phyloP scores from a whole-genome alignment of 192 early-diverging fungal genomes.

The Allomyces macrogynus region DNA sequence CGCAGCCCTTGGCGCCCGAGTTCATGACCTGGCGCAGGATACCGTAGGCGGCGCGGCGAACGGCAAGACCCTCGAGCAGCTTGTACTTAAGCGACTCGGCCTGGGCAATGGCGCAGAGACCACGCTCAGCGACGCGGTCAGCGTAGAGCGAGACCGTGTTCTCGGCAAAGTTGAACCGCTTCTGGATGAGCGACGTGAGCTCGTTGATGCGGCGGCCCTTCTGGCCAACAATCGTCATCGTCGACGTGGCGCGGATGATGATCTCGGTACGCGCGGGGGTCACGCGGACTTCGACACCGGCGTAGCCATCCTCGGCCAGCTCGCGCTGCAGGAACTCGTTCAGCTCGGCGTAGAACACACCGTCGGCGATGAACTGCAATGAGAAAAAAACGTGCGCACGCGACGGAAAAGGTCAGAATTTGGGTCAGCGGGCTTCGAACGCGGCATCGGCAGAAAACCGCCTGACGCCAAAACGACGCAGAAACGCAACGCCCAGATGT shows the following conservation, averaged over 20 bases:
- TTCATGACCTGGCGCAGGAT: conserved; percentile 98
- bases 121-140: conserved; percentile 89
- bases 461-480: too few relatives aligned
- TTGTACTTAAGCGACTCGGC: conserved; percentile 97
- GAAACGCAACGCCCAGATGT: too few relatives aligned
- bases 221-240: conserved; percentile 93
- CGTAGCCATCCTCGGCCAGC: conserved; percentile 93
- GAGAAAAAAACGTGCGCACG: too few relatives aligned
- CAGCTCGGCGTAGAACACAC: conserved; percentile 99
- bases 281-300: conserved; percentile 97
- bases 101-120: conserved; percentile 95
- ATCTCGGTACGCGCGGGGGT: conserved; percentile 98
- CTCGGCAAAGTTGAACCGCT: conserved; percentile 98
- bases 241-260: conserved; percentile 97
- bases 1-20: conserved; percentile 97
- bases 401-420: too few relatives aligned
- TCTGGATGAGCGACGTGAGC: conserved; percentile 93
- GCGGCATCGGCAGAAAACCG: too few relatives aligned
- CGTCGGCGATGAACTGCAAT: conserved; percentile 89
- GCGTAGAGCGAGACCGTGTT: conserved; percentile 97
- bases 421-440: too few relatives aligned
- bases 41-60: conserved; percentile 94
- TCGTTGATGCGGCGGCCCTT: conserved; percentile 97
- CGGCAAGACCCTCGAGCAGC: conserved; percentile 88
- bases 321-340: conserved; percentile 98